Conservation (phyloP, 805 yeast genomes). For the Clavispora vitiphila region DNA sequence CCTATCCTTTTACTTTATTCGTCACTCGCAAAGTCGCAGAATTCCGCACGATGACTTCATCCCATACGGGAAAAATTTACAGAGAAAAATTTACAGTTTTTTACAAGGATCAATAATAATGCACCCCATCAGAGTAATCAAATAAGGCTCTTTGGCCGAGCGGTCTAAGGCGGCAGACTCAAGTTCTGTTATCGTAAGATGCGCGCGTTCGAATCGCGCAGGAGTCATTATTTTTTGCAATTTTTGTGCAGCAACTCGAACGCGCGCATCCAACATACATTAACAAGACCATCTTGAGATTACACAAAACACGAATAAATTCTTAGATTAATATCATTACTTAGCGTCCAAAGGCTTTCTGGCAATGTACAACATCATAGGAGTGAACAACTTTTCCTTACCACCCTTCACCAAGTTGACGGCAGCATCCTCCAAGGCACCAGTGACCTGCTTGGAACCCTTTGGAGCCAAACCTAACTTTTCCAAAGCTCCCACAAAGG, state of each 20-base stretch:
- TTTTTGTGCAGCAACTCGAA: not conserved
- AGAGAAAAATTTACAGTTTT: no score
- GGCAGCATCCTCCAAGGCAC: conserved; percentile 95
- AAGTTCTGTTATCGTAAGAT: conserved; percentile 20
- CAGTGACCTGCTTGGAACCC: conserved; percentile 83
- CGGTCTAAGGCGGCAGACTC: conserved; percentile 19
- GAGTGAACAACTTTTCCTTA: conserved; percentile 82
- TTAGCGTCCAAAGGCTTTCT: conserved; percentile 59
- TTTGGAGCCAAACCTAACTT: conserved; percentile 83
- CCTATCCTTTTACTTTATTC: no score
- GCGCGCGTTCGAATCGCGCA: conserved; percentile 21
- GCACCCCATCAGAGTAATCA: no score
- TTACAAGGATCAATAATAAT: no score
- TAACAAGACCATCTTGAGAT: not conserved
- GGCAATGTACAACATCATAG: conserved; percentile 92
- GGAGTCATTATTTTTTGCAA: conserved; percentile 15
- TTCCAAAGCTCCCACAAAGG: conserved; percentile 77
- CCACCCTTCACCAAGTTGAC: conserved; percentile 94
- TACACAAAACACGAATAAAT: not conserved
- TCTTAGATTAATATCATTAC: conserved; percentile 1
- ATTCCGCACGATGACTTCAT: no score
- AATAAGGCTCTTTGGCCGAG: conserved; percentile 17
- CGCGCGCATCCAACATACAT: no score
- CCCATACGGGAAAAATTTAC: no score
- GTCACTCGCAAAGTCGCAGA: no score